Evolutionary conservation across 495 filamentous ascomycete species (phyloP).

Genomic region (Penicillium parvum): DNA sequence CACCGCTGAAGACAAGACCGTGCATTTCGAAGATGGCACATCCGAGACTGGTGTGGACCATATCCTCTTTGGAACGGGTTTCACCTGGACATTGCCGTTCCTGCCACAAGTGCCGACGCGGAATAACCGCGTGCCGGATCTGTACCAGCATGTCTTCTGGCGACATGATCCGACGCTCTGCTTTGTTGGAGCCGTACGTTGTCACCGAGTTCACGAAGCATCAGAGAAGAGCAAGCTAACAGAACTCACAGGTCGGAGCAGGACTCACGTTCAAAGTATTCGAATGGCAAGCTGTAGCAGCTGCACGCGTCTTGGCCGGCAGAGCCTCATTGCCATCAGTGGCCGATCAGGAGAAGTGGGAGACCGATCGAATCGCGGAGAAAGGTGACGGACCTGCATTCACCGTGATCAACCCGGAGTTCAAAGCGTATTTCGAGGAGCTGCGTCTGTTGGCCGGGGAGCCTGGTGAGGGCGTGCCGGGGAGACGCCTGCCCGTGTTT

Average conservation of each 20-base stretch:
- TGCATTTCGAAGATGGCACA: slow-evolving; percentile 47
- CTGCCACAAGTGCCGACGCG: slow-evolving; percentile 43
- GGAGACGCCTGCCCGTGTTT: slow-evolving; percentile 44
- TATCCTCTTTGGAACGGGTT: slow-evolving; percentile 56
- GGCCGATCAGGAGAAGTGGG: slow-evolving; percentile 47
- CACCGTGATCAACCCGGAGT: slow-evolving; percentile 47
- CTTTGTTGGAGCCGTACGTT: slow-evolving; percentile 41
- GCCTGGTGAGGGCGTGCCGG: slow-evolving; percentile 26
- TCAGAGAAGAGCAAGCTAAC: slow-evolving; percentile 5
- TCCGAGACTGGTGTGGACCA: slow-evolving; percentile 47
- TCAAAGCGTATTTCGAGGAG: slow-evolving; percentile 52
- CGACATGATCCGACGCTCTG: slow-evolving; percentile 34
- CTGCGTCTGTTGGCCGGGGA: slow-evolving; percentile 46
- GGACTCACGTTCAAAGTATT: slow-evolving; percentile 57
- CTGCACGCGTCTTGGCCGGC: slow-evolving; percentile 53
- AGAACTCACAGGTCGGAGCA: slow-evolving; percentile 44
- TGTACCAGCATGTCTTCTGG: slow-evolving; percentile 55
- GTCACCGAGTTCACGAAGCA: slow-evolving; percentile 13
- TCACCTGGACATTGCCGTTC: slow-evolving; percentile 53
- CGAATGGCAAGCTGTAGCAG: slow-evolving; percentile 58
- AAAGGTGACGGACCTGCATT: slow-evolving; percentile 50
- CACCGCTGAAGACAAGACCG: slow-evolving; percentile 30
- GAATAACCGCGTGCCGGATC: slow-evolving; percentile 50
- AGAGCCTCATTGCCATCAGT: slow-evolving; percentile 39
- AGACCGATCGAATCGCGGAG: slow-evolving; percentile 42